phyloP scores from a whole-genome alignment of 768 basidiomycete species.

The Hypholoma sublateritium region DNA sequence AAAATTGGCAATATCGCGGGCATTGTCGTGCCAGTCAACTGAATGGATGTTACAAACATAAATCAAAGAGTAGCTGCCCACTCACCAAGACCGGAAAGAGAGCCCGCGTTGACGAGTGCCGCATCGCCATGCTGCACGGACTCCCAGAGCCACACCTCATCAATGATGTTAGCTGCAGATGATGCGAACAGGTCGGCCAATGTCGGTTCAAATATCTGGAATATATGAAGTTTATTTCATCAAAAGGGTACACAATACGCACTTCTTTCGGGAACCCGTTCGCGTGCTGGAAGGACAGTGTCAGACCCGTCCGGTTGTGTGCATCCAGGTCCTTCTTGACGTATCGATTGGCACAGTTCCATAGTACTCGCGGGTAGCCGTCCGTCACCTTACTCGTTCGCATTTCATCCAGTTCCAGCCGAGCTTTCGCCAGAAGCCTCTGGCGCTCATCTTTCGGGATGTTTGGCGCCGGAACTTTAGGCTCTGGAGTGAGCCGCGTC shows the following conservation, averaged over 20 bases:
- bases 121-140: constrained; percentile 85
- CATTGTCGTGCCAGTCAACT: constrained; percentile 81
- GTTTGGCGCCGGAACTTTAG: constrained; percentile 25
- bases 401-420: constrained; percentile 24
- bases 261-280: constrained; percentile 92
- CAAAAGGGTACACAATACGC: constrained; percentile 12
- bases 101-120: constrained; percentile 62
- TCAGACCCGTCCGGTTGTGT: constrained; percentile 45
- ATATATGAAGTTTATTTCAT: neutral
- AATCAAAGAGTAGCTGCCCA: neutral
- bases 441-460: constrained; percentile 38
- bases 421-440: constrained; percentile 22
- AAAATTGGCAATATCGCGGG: constrained; percentile 79
- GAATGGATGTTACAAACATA: neutral
- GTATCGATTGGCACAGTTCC: constrained; percentile 76
- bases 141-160: constrained; percentile 83
- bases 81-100: constrained; percentile 61
- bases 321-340: constrained; percentile 34
- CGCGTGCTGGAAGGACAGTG: constrained; percentile 78
- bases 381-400: constrained; percentile 33
- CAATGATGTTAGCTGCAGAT: constrained; percentile 38
- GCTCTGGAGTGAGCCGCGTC: constrained; percentile 39
- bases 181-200: constrained; percentile 51
- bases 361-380: constrained; percentile 47
- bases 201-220: constrained; percentile 79